Percentiles rank a stretch among this genome's conserved stretches.
These are phyloP conservation scores for Alternaria tenuissima DNA, from an alignment of 2,329 filamentous ascomycete species.

Conservation along the genomic window DNA sequence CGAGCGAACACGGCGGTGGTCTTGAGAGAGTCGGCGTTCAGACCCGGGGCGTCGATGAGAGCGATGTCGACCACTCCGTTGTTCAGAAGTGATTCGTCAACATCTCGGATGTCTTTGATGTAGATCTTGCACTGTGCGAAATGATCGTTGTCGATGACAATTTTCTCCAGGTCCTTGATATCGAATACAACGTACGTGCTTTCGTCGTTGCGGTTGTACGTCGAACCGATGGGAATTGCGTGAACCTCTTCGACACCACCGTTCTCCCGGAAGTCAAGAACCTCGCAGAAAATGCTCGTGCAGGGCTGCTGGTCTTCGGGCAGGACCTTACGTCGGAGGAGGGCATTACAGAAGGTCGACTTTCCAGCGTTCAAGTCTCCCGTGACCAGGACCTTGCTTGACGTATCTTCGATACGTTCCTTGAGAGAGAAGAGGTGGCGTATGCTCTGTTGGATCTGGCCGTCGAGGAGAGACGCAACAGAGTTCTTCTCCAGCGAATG, in stretches of 20 bases:
- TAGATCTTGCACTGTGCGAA: conserved; percentile 98
- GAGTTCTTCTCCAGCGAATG: conserved; percentile 94
- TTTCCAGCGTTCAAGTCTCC: conserved; percentile 97
- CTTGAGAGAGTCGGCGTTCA: conserved; percentile 96
- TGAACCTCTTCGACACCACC: conserved; percentile 93
- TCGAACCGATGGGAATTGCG: conserved; percentile 81
- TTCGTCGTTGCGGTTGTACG: conserved; percentile 90
- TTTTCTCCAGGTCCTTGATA: conserved; percentile 80
- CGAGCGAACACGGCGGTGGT: conserved; percentile 96
- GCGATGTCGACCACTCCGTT: conserved; percentile 99
- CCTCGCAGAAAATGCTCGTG: conserved; percentile 98
- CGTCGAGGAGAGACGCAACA: conserved; percentile 88
- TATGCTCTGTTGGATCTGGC: conserved; percentile 92
- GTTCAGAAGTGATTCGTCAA: conserved; percentile 93
- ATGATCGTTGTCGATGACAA: conserved; percentile 85
- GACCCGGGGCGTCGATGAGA: conserved; percentile 91
- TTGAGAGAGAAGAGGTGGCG: conserved; percentile 86
- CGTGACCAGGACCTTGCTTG: conserved; percentile 95
- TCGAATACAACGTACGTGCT: conserved; percentile 90
- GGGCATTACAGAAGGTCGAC: conserved; percentile 98
- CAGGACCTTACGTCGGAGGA: conserved; percentile 87
- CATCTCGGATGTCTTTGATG: conserved; percentile 84
- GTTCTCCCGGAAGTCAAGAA: conserved; percentile 91
- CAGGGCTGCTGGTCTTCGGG: conserved; percentile 98
- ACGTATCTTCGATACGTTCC: conserved; percentile 95